phyloP scores from a whole-genome alignment of 805 yeast species.

The Cyberlindnera galapagoensis region DNA sequence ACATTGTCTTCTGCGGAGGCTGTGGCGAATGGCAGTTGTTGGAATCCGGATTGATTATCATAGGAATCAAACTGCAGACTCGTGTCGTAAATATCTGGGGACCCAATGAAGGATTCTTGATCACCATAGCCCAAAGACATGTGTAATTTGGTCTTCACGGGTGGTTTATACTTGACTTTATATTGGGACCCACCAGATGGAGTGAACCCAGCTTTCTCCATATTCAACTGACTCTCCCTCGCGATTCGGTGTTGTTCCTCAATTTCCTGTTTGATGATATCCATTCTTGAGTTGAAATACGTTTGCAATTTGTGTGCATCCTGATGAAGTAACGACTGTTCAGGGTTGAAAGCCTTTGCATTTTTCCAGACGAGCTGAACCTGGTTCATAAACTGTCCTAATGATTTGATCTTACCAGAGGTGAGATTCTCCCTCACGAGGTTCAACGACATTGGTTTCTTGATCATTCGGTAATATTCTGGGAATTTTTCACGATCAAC shows the following conservation, averaged over 20 bases:
- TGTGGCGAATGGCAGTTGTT: too few species aligned
- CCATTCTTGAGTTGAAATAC: conserved; percentile 39
- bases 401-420: conserved; percentile 42
- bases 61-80: too few species aligned
- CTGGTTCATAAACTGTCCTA: conserved; percentile 54
- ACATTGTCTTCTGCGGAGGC: too few species aligned
- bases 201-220: conserved; percentile 2
- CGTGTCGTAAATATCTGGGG: too few species aligned
- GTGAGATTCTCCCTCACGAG: conserved; percentile 49
- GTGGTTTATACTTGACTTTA: conserved; percentile 12
- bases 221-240: conserved; percentile 7
- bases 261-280: conserved; percentile 18
- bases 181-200: conserved; percentile 5
- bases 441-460: conserved; percentile 67
- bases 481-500: conserved; percentile 70
- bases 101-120: too few species aligned
- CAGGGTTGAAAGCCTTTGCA: conserved; percentile 74
- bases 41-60: too few species aligned
- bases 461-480: conserved; percentile 69
- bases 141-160: too few species aligned
- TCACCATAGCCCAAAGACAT: too few species aligned
- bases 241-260: conserved; percentile 9
- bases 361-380: conserved; percentile 64
- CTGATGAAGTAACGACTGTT: conserved; percentile 60
- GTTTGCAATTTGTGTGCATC: conserved; percentile 61